Base-by-base conservation (phyloP, 164 flowering plant genomes). In the Piper betle region DNA sequence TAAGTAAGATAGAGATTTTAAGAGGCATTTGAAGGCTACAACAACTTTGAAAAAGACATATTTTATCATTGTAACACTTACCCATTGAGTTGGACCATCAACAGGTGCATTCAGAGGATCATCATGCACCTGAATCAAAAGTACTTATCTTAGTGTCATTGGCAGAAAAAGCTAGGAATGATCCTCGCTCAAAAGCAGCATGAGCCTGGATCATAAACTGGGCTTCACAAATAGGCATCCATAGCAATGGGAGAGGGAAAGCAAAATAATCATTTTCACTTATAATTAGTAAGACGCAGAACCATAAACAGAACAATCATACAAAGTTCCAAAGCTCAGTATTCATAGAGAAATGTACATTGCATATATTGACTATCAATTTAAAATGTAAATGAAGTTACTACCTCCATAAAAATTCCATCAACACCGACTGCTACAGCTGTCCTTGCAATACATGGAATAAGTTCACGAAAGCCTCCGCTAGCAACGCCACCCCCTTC, bases 51-150 rank as follows among this genome's bases (percentile, higher is more conserved):
- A 57, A 41, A 3, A 19, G 17, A 53, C 19, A 7, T 41, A 18
- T 41, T 33, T 18, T 33, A 41, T 16, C 55, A 62, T 6, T 25
- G 39, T 17, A 62, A 48, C 60, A 79, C 90, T 78, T 63, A 89
- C 98, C 98, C 99, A 93, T 67, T 93, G 98, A 38, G 99, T 93
- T 57, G 99, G 99, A 60, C 99, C 99, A 80, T 93, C 99, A 55
- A 88, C 96, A 41, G 99, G 99, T 11, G 99, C 99, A 71, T 70
- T 81, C 46, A 80, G 59, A 55, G 99, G 97, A 76, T 93, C 92
- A 74, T 93, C 85, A 64, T 93, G 99, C 63, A 93, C 98, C 98
- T 89, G 63, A 39, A 6, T 12, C 67, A 17, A 58, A 61, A 63
- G 58, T 75, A 63, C 57, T 57, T 3, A 7, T 39, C 17, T 38